phyloP scores from a whole-genome alignment of 2,329 filamentous ascomycete genomes.

The Colletotrichum filicis region DNA sequence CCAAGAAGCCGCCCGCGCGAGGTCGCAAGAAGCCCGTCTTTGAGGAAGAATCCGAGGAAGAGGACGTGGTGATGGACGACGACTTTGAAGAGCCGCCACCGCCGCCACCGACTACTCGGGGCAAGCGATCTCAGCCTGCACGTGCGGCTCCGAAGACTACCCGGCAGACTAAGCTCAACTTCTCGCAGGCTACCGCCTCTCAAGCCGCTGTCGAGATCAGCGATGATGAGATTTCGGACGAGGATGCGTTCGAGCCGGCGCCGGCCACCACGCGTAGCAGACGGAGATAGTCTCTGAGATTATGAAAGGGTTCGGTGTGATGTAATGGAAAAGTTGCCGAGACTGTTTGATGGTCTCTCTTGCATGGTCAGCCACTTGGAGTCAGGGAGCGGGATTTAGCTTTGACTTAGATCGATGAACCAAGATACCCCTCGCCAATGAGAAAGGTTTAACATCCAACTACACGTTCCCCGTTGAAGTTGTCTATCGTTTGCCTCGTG shows the following conservation, averaged over 20 bases:
- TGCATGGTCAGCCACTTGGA: not conserved
- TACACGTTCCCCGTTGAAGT: not conserved
- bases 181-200: constrained; percentile 56
- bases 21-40: constrained; percentile 54
- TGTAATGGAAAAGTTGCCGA: not conserved
- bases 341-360: not conserved
- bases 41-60: constrained; percentile 53
- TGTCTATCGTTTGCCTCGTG: not conserved
- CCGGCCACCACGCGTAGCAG: constrained; percentile 45
- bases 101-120: constrained; percentile 2
- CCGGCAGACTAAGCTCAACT: constrained; percentile 62
- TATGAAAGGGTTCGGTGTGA: no score
- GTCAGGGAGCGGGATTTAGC: constrained; percentile 8
- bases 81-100: constrained; percentile 52
- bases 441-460: not conserved
- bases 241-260: constrained; percentile 67
- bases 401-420: constrained; percentile 9
- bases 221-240: constrained; percentile 73
- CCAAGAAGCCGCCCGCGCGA: constrained; percentile 43
- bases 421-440: constrained; percentile 4
- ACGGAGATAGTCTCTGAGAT: constrained; percentile 21
- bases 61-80: constrained; percentile 66
- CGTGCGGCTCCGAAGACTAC: constrained; percentile 43
- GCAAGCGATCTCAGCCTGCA: constrained; percentile 45
- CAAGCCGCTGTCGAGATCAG: constrained; percentile 69